These are phyloP conservation scores for Brasilioporus rufonigricans DNA, from an alignment of 768 basidiomycete species.

Conservation along the genomic window DNA sequence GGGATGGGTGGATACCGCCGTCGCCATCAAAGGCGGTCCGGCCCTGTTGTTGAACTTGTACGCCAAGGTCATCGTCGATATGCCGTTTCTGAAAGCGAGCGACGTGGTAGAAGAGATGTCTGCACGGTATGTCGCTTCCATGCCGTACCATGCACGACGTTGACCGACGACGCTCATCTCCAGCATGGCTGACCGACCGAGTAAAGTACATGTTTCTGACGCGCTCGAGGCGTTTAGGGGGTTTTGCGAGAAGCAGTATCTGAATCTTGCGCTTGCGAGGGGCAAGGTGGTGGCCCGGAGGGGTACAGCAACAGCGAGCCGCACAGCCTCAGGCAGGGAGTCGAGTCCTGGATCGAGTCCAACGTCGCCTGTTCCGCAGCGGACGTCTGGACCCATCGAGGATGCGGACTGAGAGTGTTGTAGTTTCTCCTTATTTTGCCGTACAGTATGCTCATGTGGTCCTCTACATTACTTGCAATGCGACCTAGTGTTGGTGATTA, in stretches of 20 bases:
- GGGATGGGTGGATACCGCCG: conserved; percentile 49
- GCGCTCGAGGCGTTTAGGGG: conserved; percentile 46
- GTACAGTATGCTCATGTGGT: conserved; percentile 8
- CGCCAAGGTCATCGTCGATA: conserved; percentile 42
- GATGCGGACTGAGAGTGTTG: conserved; percentile 30
- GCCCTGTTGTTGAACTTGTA: conserved; percentile 41
- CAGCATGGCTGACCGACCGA: conserved; percentile 54
- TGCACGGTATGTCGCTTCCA: conserved; percentile 38
- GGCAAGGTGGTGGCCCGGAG: conserved; percentile 17
- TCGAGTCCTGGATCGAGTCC: conserved; percentile 7
- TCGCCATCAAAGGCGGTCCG: conserved; percentile 38
- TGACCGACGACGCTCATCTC: not conserved
- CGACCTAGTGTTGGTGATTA: conserved; percentile 7
- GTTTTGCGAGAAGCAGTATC: conserved; percentile 50
- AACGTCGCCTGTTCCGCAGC: conserved; percentile 8
- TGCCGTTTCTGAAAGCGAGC: conserved; percentile 53
- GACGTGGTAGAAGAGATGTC: conserved; percentile 61
- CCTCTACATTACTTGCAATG: conserved; percentile 13
- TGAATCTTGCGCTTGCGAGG: conserved; percentile 32
- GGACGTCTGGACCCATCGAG: conserved; percentile 20
- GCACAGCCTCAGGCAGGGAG: too few relatives aligned
- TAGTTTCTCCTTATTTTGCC: not conserved
- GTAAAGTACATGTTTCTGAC: conserved; percentile 50
- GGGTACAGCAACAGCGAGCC: not conserved
- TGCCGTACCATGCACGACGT: not conserved